These are phyloP conservation scores for Geopyxis carbonaria DNA, from an alignment of 495 filamentous ascomycete genomes.

Conservation along the genomic window DNA sequence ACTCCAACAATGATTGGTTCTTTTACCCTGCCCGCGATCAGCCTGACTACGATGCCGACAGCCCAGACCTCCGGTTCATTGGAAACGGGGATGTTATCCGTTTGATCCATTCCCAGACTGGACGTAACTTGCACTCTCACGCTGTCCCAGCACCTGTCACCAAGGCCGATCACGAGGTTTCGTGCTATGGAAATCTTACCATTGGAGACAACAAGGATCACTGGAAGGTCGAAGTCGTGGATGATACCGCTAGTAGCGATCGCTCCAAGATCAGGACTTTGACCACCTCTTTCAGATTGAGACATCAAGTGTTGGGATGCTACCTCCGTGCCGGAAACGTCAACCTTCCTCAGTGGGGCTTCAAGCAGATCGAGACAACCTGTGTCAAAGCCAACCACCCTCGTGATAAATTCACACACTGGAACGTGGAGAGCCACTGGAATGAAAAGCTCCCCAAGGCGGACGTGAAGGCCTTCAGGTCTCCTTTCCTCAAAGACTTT, in stretches of 20 bases:
- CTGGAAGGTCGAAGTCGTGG: conserved; percentile 84
- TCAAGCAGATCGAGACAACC: conserved; percentile 97
- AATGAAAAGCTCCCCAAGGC: conserved; percentile 86
- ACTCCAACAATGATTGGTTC: conserved; percentile 99
- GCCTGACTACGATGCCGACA: conserved; percentile 51
- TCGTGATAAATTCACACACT: conserved; percentile 85
- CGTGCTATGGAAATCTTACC: conserved; percentile 90
- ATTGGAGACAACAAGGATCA: conserved; percentile 96
- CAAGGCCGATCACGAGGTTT: conserved; percentile 83
- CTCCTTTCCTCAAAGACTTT: conserved; percentile 90
- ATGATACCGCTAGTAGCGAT: conserved; percentile 73
- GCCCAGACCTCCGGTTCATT: conserved; percentile 48
- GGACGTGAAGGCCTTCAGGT: conserved; percentile 86
- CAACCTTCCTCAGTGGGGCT: conserved; percentile 96
- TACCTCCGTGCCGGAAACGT: conserved; percentile 91
- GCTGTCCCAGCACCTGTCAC: conserved; percentile 70
- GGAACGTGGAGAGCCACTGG: conserved; percentile 91
- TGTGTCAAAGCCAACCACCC: conserved; percentile 90
- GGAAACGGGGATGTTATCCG: conserved; percentile 65
- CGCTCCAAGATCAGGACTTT: conserved; percentile 74
- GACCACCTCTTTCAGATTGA: conserved; percentile 83
- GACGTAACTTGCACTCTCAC: conserved; percentile 92
- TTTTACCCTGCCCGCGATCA: conserved; percentile 81
- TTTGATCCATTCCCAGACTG: conserved; percentile 86
- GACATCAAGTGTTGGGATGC: conserved; percentile 67